A percentile compares a stretch with the other conserved stretches of the same genome.
Conservation (phyloP, 768 basidiomycete genomes). For the Russula ochroleuca region DNA sequence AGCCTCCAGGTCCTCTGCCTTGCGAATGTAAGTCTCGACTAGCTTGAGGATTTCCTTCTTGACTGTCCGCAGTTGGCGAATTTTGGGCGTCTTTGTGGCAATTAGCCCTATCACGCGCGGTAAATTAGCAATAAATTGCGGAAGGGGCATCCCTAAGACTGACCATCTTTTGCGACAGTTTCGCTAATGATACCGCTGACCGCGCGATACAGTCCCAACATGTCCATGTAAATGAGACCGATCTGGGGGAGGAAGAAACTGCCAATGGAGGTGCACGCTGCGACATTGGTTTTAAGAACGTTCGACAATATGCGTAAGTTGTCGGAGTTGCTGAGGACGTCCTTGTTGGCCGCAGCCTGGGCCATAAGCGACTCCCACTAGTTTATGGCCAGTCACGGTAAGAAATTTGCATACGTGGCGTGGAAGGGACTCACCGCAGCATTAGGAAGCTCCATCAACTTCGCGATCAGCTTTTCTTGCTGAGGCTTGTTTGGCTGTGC, state of each 20-base stretch:
- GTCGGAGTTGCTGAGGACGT: conserved; percentile 83
- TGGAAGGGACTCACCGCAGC: conserved; percentile 53
- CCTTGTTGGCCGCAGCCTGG: conserved; percentile 88
- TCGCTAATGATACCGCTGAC: conserved; percentile 96
- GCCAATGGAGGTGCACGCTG: conserved; percentile 95
- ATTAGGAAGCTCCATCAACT: conserved; percentile 96
- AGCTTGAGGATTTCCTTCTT: conserved; percentile 98
- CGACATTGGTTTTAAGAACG: conserved; percentile 97
- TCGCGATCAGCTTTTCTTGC: conserved; percentile 91
- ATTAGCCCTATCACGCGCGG: conserved; percentile 56
- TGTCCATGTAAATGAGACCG: conserved; percentile 92
- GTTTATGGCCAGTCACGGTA: conserved; percentile 7
- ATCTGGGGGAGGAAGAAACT: conserved; percentile 97
- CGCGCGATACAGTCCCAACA: conserved; percentile 96
- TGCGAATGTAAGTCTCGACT: conserved; percentile 96
- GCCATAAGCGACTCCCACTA: conserved; percentile 98
- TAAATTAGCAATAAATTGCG: conserved; percentile 15
- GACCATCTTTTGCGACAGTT: conserved; percentile 82
- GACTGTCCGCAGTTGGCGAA: conserved; percentile 89
- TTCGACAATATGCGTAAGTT: conserved; percentile 97
- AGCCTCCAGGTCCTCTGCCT: conserved; percentile 92
- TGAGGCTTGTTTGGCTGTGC: conserved; percentile 97
- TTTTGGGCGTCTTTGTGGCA: conserved; percentile 95
- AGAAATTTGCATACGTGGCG: not conserved
- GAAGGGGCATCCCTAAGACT: conserved; percentile 23